Percentiles rank a stretch among this genome's conserved stretches.
These are phyloP conservation scores for Chlorociboria aeruginascens DNA, from an alignment of 495 filamentous ascomycete genomes.

Conservation along the genomic window DNA sequence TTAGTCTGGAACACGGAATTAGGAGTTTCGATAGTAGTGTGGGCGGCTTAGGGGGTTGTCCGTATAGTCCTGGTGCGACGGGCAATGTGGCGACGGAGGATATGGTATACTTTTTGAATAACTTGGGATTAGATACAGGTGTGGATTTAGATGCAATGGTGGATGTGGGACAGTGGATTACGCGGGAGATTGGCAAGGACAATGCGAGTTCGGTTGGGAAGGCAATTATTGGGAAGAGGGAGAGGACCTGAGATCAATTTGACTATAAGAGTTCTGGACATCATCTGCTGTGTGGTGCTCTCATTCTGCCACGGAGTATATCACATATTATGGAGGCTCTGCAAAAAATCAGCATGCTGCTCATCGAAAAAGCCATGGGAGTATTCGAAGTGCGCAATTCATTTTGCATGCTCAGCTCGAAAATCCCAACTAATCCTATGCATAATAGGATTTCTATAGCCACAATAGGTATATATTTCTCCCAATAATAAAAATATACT, in stretches of 20 bases:
- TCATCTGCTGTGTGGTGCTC: no score
- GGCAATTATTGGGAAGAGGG: conserved; percentile 51
- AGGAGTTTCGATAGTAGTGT: conserved; percentile 84
- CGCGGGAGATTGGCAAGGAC: conserved; percentile 58
- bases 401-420: no score
- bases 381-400: no score
- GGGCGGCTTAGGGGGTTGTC: conserved; percentile 86
- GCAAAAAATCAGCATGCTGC: no score
- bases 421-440: no score
- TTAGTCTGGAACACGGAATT: conserved; percentile 80
- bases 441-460: no score
- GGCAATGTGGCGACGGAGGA: conserved; percentile 95
- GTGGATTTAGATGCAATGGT: conserved; percentile 74
- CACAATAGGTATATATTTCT: no score
- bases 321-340: no score
- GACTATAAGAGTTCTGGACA: no score
- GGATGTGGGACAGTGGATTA: conserved; percentile 84
- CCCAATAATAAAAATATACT: no score
- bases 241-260: neutral
- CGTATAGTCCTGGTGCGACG: conserved; percentile 85
- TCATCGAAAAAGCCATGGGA: no score
- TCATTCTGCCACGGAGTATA: no score
- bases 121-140: conserved; percentile 76
- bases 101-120: conserved; percentile 79
- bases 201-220: conserved; percentile 72